Evolutionary conservation across 2,329 filamentous ascomycete species (phyloP), one percentile per base, ranked within the genome.

Genomic region (Ophiostoma sp.): DNA sequence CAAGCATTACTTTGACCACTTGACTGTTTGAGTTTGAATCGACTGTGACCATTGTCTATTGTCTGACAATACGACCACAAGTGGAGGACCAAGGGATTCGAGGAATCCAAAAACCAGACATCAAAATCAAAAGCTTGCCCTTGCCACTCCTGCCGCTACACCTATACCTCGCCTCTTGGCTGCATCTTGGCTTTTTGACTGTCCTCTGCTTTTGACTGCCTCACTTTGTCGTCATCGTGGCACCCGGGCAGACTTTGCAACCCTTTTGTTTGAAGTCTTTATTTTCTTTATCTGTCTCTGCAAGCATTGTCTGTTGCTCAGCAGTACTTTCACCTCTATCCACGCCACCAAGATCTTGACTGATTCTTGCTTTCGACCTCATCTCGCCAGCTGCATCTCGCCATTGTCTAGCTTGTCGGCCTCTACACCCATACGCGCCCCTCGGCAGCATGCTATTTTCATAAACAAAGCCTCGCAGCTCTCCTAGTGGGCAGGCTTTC

Each of bases 381-480:
- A 41, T 41, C 4, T 60, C 10, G 23, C 6, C 27, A 10, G 15
- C 33, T 15, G 1, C 17, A n/a, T 35, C 60, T 64, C 60, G 5
- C 4, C 60, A 4, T 27, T 23, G 15, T 52, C 11, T 31, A 20
- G 2, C 27, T 57, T 57, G 52, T 27, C 52, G 10, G 23, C 52
- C 52, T 57, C 52, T 33, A 31, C 20, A 41, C 23, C 27, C 8
- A 54, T 39, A 54, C 64, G 27, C 31, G 48, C 54, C n/a, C 17
- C 27, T 48, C 33, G n/a, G 23, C 69, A 70, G 69, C 54, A 71
- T 71, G 70, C 70, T 71, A 62, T 39, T 48, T 48, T 33, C 23
- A 5, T 69, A 69, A 62, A 48, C 31, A 65, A 35, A 65, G 64
- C 35, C 60, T 36, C 60, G 60, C 67, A 68, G 68, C 69, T 68